Base-by-base conservation (phyloP, 805 yeast species). In the Metschnikowia koreensis region DNA sequence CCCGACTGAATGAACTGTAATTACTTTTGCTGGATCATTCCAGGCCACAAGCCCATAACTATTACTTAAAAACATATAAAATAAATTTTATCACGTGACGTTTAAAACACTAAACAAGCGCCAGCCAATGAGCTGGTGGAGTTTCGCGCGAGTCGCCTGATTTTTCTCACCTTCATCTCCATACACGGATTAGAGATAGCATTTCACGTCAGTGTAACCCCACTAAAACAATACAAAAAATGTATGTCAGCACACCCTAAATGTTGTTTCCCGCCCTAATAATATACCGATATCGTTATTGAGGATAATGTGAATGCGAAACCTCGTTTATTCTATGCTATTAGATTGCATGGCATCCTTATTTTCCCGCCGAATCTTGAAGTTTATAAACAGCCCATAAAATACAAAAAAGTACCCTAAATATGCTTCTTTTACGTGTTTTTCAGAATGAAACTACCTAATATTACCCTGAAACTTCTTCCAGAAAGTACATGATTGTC, bases 101-200 rank as follows among this genome's bases (percentile, higher is more conserved):
- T 12, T 27, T 13, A 26, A 15, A 39, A 38, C 42, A 40, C 26
- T 28, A 34, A 3, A 33, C 7, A 0, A 5, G 42, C 34, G 26
- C n/a, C 46, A 44, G 52, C 52, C 52, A 48, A 48, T 48, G 48
- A 48, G 52, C 52, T 12, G 17, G 16, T 13, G 37, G 44, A 28
- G 52, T 44, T 48, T 48, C 44, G 16, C 48, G 48, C 52, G 42
- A 34, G 45, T 48, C 38, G 52, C 45, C 48, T 48, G 52, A 48
- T 48, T 48, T 48, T 48, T 48, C 52, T 48, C 51, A 1, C 49
- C 40, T 40, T 41, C 46, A 45, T 44, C 47, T 33, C 31, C n/a
- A 13, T 31, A 38, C 17, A 41, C 38, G 15, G 33, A n/a, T 27
- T 22, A 33, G 12, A 39, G 44, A 34, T 26, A 34, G 49, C 49